Evolutionary conservation across 2,329 filamentous ascomycete genomes (phyloP).

Genomic region (Monilinia aucupariae): DNA sequence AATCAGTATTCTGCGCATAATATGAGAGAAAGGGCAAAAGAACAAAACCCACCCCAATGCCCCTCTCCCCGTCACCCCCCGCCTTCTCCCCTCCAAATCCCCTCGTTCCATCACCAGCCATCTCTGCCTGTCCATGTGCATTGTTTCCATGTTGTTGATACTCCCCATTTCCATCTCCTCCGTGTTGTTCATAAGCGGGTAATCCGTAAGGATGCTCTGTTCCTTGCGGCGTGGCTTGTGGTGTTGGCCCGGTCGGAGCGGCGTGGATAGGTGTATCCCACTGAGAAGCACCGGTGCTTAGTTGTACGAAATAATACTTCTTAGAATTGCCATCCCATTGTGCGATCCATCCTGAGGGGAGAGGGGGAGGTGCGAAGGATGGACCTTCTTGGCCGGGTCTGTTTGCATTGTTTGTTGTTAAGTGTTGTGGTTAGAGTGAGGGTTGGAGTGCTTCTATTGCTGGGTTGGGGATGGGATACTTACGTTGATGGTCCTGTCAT

Average conservation of each 20-base stretch:
- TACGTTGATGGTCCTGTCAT: constrained; percentile 34
- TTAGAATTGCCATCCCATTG: constrained; percentile 61
- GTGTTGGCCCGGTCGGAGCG: constrained; percentile 56
- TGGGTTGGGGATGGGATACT: constrained; percentile 1
- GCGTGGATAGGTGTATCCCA: constrained; percentile 67
- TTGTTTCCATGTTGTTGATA: not conserved
- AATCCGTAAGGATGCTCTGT: constrained; percentile 59
- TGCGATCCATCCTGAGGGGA: constrained; percentile 63
- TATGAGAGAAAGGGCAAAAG: not conserved
- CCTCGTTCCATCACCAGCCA: constrained; percentile 55
- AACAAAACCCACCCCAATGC: constrained; percentile 54
- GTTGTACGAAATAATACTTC: constrained; percentile 68
- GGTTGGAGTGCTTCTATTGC: not conserved
- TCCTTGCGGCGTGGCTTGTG: constrained; percentile 43
- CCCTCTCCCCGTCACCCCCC: constrained; percentile 58
- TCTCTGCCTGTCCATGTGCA: constrained; percentile 24
- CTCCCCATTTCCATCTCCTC: constrained; percentile 29
- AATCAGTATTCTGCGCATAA: not conserved
- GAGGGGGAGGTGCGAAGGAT: constrained; percentile 45
- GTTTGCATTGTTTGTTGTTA: not conserved
- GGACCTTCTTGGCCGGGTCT: constrained; percentile 36
- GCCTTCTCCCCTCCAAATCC: constrained; percentile 59
- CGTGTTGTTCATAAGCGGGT: constrained; percentile 52
- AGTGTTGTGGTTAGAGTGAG: constrained; percentile 19
- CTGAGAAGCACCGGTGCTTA: constrained; percentile 65